Base-by-base conservation (phyloP, 768 basidiomycete genomes). In the Candolleomyces aberdarensis region DNA sequence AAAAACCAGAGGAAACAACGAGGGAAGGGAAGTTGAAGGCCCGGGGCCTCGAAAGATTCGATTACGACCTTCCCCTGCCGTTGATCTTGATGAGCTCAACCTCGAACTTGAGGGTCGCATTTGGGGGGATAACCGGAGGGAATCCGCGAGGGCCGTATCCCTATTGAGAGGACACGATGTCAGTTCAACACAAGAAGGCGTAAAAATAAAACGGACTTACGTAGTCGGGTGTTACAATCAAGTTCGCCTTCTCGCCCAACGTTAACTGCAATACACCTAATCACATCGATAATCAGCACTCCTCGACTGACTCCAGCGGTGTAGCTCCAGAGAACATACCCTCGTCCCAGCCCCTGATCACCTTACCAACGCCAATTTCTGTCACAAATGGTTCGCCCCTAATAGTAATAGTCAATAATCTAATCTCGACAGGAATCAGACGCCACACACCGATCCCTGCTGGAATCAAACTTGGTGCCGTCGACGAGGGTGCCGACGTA, bases 291-390 rank as follows among this genome's bases (percentile, higher is more conserved):
- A 62, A 63, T 65, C 58, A 65, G 53, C 58, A 63, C 59, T 59
- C 53, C 7, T 36, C 36, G 36, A 36, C 36, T 36, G 47, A 40
- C 44, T 6, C 1, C 43, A 29, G 20, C 51, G 15, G 9, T 31
- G 55, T 6, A 9, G 26, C n/a, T 50, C 40, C 14, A 47, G 31
- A 56, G 8, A 29, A 74, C 81, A 66, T 64, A 88, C 94, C 93
- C 72, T 94, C 91, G 68, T 94, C 93, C 94, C 92, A 95, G 32
- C 93, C 91, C 69, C 80, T 88, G 76, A 96, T 94, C 51, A 96
- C 93, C 69, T 87, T 86, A 8, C 91, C 89, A 19, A 85, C 77
- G 49, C 93, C 91, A 63, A 94, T 93, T 69, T 83, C 69, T 3
- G 89, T 91, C 63, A 73, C 66, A 71, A 94, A 94, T 1, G 91